These are phyloP conservation scores for Canna indica DNA, from an alignment of 176 grass and related monocot species.

Conservation along the genomic window DNA sequence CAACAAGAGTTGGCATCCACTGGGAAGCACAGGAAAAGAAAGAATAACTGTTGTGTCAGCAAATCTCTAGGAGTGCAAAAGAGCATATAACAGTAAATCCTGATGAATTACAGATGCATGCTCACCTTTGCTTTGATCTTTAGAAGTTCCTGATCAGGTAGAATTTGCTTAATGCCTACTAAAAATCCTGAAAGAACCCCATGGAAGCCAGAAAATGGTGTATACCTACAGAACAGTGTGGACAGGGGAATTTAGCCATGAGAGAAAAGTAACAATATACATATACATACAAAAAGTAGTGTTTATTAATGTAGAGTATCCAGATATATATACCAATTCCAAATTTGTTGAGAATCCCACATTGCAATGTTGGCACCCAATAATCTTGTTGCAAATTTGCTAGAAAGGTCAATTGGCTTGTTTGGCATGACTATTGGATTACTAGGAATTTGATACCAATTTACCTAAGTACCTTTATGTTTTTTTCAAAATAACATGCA, in stretches of 20 bases:
- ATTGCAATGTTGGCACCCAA: neutral
- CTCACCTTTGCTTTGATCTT: slow-evolving; percentile 89
- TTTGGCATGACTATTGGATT: too few species aligned
- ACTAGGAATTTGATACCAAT: too few species aligned
- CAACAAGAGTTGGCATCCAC: slow-evolving; percentile 79
- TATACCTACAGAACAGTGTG: slow-evolving; percentile 51
- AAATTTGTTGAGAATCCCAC: neutral
- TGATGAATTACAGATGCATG: slow-evolving; percentile 6
- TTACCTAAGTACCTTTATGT: too few species aligned
- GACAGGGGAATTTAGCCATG: neutral
- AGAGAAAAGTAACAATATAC: neutral
- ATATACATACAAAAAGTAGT: neutral
- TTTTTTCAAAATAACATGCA: too few species aligned
- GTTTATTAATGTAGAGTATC: neutral
- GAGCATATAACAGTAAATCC: neutral
- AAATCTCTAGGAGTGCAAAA: neutral
- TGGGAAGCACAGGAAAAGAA: slow-evolving; percentile 9
- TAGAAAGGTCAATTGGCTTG: too few species aligned
- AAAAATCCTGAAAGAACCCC: slow-evolving; percentile 83
- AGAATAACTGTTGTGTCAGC: slow-evolving; percentile 10
- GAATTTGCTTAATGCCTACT: slow-evolving; percentile 87
- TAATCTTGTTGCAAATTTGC: neutral
- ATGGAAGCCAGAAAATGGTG: slow-evolving; percentile 90
- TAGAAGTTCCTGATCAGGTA: slow-evolving; percentile 90
- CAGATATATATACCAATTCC: neutral